Base-by-base conservation (phyloP, 345 rosid species). In the Euphorbia peplus region DNA sequence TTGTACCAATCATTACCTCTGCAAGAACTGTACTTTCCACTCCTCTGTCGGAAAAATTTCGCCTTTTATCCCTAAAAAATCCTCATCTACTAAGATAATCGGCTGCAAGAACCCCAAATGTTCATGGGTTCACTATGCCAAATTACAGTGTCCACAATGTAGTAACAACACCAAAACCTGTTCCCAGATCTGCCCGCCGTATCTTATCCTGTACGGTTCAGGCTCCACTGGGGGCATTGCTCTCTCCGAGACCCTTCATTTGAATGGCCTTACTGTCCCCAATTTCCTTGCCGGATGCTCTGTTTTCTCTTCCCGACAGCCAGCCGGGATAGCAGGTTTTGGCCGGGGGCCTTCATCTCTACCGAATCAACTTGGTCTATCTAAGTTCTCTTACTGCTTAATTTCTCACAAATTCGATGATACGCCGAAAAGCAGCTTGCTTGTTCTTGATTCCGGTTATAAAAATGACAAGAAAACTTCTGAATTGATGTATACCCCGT, bases 21-120 rank as follows among this genome's bases (percentile, higher is more conserved):
- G 86, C 79, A 61, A 73, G 52, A 61, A 68, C 64, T 83, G 82
- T 61, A 64, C 75, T 18, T 76, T 55, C 73, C 29, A 63, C 16
- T 46, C 73, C 16, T 16, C 72, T 4, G 4, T 65, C n/a, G 25
- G 60, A 42, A 56, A 6, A 0, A 73, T 65, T 29, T 74, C 64
- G 7, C 54, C 79, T 39, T 83, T 80, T 56, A 70, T 75, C 59
- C 82, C 86, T 2, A 75, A 68, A 21, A 59, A 7, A 0, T 83
- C 86, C 32, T 73, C 75, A 1, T 73, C 86, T 2, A 63, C 80
- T 28, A 65, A 56, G 67, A 56, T 80, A 44, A 26, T 80, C 4
- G 82, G 84, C 32, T 83, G 84, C 73, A 69, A 50, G 5, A 80
- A 75, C 69, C 86, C 80, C 42, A 80, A 80, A 63, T 80, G 86